Evolutionary conservation across 78 protist genomes (phyloP), one percentile per base, ranked within the genome.

Genomic region (Bodo saltans): DNA sequence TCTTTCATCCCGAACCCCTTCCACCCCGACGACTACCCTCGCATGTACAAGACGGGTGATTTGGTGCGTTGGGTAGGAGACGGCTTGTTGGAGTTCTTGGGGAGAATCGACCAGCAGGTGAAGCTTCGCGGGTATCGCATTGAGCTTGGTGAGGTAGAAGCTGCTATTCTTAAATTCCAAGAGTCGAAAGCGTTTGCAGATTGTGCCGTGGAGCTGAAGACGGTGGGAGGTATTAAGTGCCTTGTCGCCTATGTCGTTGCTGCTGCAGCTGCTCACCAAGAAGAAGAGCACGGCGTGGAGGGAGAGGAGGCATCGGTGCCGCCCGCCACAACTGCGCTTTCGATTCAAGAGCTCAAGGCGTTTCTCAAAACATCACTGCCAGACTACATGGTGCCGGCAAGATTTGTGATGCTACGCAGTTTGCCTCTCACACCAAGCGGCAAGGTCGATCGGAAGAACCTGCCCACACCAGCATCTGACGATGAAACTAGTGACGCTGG

Each of bases 61-160:
- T 68, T 91, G 23, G 94, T 91, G 0, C 78, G 90, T n/a, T 91
- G 82, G 86, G 3, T 76, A 42, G 68, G 75, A 0, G 87, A 87
- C 74, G 91, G 91, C n/a, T 28, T 32, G 0, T 89, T 88, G 37
- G 94, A 88, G 81, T 91, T 89, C 84, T 27, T 83, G 1, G 94
- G 94, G 0, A 75, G 94, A 26, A 89, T 88, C 42, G 94, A 91
- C 73, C 84, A 81, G 29, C 93, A 91, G 78, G 81, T 91, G 35
- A 91, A 91, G 83, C 78, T 91, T 68, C 78, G 93, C 40, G 93
- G 93, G 0, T 91, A 88, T 85, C 82, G 93, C 37, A 91, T 91
- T 68, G 93, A 91, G 38, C 74, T 91, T 35, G 90, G 90, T 0
- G 93, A 91, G 81, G 85, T 91, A 34, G 73, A 88, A 60, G 88